phyloP scores from a whole-genome alignment of 176 grass and related monocot genomes.

The Carex scoparia region DNA sequence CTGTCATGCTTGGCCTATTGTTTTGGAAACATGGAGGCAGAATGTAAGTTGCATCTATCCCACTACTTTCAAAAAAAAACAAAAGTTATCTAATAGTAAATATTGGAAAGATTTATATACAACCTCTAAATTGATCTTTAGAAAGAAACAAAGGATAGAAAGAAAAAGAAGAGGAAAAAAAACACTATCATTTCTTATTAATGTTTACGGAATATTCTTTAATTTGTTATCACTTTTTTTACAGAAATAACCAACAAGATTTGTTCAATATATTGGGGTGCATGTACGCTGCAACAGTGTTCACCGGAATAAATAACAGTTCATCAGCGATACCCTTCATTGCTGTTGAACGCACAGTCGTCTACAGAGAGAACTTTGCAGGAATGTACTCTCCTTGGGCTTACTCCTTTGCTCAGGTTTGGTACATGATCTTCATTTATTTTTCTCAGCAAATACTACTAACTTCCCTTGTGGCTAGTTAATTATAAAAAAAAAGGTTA shows the following conservation, averaged over 20 bases:
- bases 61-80: neutral
- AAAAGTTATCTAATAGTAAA: neutral
- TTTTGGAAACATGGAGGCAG: conserved; percentile 54
- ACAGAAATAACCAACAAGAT: conserved; percentile 55
- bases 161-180: no score
- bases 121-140: no score
- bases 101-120: no score
- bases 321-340: conserved; percentile 54
- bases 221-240: conserved; percentile 2
- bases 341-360: conserved; percentile 43
- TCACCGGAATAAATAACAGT: conserved; percentile 50
- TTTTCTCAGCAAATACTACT: neutral
- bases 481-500: neutral
- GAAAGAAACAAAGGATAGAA: no score
- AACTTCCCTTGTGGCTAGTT: neutral
- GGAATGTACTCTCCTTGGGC: conserved; percentile 90
- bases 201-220: neutral
- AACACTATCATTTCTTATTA: no score
- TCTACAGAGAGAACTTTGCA: conserved; percentile 76
- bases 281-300: conserved; percentile 41
- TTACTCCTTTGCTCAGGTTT: conserved; percentile 68
- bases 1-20: conserved; percentile 31
- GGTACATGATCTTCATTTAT: conserved; percentile 2
- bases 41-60: conserved; percentile 40
- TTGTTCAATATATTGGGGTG: conserved; percentile 70